Evolutionary conservation across 2,329 filamentous ascomycete genomes (phyloP), one percentile per base, ranked within the genome.

Genomic region (Venturia asperata): DNA sequence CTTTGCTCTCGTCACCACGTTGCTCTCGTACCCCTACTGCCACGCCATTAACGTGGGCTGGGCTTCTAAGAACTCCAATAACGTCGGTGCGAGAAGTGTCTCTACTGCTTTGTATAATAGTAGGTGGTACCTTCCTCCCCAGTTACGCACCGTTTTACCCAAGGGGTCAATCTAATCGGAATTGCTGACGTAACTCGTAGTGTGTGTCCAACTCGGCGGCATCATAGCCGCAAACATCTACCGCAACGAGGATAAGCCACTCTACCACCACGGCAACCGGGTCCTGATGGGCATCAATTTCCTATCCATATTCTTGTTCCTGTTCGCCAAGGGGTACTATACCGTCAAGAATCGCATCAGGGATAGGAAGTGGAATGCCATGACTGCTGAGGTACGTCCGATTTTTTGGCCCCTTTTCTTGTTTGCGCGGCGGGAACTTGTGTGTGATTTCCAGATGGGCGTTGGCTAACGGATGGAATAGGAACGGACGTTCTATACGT

Each of bases 1-100:
- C 0, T 86, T 81, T 66, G 79, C 77, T 0, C 70, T 85, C 0
- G 75, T 82, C 7, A 82, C 78, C 0, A 74, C 80, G 0, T 70
- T 85, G 0, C 72, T 83, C 0, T 80, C 80, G 0, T 83, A 84
- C 65, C 83, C 83, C 0, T 85, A 85, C 69, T 81, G 71, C 60
- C 77, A 79, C 61, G 74, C 77, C 19, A 77, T 77, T 61, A 70
- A 75, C 30, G 77, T 77, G 3, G 78, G 71, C 19, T 82, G 79
- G 78, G 78, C 77, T 67, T 79, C 66, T 2, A 65, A 65, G 19
- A 69, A 68, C 49, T 64, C 67, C 1, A 68, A 68, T 47, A 68
- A 65, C 7, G 68, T 69, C 24, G 66, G 67, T 19, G 67, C 67
- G 2, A 63, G 68, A 1, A 68, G 64, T 39, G 66, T 68, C 3